Evolutionary conservation across 257 asterid genomes (phyloP), one percentile per base, ranked within the genome.

Genomic region (Pogostemon cablin): DNA sequence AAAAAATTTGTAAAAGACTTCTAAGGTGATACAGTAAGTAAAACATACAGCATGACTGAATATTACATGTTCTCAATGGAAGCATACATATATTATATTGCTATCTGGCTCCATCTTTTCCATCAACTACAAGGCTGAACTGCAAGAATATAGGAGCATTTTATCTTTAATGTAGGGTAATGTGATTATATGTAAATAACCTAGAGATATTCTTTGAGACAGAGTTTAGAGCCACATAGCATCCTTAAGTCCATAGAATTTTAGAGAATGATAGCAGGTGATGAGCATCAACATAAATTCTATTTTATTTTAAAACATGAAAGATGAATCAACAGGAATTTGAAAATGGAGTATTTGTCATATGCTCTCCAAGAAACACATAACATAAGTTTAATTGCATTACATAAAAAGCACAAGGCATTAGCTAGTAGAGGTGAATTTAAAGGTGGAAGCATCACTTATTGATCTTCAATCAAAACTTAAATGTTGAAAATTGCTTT

Each of bases 41-140:
- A 63, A 52, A 91, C 92, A 71, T 93, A 97, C 87, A 93, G 81
- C 69, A 97, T 93, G 56, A 93, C 97, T 25, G 91, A 86, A 83
- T 93, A 93, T 74, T 93, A 97, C 99, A 93, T 93, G 86, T 93
- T 93, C 79, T 93, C 99, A 11, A 93, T 89, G 9, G 99, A 89
- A 65, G 99, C 99, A 72, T 25, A 25, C 32, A 25, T 91, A 96
- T 66, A 93, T 90, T 67, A 93, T 98, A 81, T 93, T 93, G 81
- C 99, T 93, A 80, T 91, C 98, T 10, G 96, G 90, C 77, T 93
- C 99, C 80, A 89, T 47, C 71, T 87, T 89, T 89, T 67, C 96
- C 96, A 86, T 93, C 96, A 73, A 81, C 79, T 72, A 96, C 99
- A 67, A 87, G 61, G 67, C 67, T 89, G 69, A 90, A 80, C 98